Evolutionary conservation across 345 rosid genomes (phyloP).

Genomic region (Trapa bicornis): DNA sequence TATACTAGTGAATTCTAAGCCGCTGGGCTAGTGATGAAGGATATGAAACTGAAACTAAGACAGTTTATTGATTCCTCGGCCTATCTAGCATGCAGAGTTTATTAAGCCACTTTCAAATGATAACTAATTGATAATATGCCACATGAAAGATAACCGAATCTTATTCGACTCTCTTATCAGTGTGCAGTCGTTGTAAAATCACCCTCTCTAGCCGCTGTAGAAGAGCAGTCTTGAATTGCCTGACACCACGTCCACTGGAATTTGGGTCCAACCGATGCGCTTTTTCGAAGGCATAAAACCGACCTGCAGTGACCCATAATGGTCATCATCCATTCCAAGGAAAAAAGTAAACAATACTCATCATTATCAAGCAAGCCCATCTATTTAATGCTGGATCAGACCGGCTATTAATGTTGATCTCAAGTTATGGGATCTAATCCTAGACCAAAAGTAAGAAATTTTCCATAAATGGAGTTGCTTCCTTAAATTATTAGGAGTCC

Average conservation of each 20-base stretch:
- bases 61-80: no score
- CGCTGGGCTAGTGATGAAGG: background rate
- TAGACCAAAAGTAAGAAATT: no score
- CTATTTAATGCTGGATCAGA: no score
- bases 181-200: constrained; percentile 2
- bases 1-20: background rate
- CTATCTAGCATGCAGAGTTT: no score
- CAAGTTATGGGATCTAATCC: no score
- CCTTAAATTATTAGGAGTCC: no score
- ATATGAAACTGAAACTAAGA: background rate
- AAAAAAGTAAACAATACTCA: background rate
- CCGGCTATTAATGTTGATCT: no score
- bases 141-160: background rate
- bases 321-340: background rate
- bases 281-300: constrained; percentile 86
- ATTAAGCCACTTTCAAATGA: background rate
- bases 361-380: no score
- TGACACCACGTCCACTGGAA: constrained; percentile 72
- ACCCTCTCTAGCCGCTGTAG: constrained; percentile 81
- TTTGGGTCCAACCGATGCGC: constrained; percentile 68
- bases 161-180: background rate
- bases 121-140: background rate
- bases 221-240: constrained; percentile 76
- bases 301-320: constrained; percentile 26
- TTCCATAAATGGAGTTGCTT: no score